Conservation (phyloP, 208 protist species). For the Trypanosoma rangeli region DNA sequence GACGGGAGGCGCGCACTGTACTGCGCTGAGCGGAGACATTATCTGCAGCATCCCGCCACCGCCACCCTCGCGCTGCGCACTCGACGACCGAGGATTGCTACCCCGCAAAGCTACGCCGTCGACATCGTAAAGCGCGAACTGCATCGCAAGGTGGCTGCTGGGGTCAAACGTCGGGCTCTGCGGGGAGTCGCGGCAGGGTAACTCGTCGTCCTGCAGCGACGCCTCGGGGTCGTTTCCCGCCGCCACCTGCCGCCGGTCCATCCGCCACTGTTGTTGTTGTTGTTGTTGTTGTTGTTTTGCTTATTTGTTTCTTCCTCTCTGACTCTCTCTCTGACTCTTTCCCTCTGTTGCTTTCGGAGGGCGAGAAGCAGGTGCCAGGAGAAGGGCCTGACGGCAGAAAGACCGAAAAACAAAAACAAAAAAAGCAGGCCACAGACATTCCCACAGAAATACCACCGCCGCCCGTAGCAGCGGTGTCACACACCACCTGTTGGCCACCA, state of each 20-base stretch:
- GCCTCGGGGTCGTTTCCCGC: background rate
- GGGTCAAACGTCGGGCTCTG: background rate
- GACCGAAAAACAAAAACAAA: no score
- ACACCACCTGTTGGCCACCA: no score
- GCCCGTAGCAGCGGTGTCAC: no score
- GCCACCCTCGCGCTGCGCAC: slow-evolving; percentile 3
- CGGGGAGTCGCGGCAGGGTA: background rate
- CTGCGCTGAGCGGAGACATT: background rate
- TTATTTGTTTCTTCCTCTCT: no score
- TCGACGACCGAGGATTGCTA: slow-evolving; percentile 1
- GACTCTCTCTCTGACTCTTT: no score
- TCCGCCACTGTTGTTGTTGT: background rate
- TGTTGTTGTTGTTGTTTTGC: background rate
- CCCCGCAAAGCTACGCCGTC: background rate
- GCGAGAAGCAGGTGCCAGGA: no score
- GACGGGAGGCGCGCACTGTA: background rate
- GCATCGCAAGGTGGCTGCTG: background rate
- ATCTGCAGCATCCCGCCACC: slow-evolving; percentile 8
- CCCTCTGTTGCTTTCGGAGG: no score
- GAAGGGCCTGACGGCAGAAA: no score
- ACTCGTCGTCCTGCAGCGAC: slow-evolving; percentile 10
- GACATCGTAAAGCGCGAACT: background rate
- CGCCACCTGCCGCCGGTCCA: slow-evolving; percentile 14
- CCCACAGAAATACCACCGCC: no score
- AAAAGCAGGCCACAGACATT: no score